Conservation (phyloP, 2,329 filamentous ascomycete species). For the Cyanodermella asteris region DNA sequence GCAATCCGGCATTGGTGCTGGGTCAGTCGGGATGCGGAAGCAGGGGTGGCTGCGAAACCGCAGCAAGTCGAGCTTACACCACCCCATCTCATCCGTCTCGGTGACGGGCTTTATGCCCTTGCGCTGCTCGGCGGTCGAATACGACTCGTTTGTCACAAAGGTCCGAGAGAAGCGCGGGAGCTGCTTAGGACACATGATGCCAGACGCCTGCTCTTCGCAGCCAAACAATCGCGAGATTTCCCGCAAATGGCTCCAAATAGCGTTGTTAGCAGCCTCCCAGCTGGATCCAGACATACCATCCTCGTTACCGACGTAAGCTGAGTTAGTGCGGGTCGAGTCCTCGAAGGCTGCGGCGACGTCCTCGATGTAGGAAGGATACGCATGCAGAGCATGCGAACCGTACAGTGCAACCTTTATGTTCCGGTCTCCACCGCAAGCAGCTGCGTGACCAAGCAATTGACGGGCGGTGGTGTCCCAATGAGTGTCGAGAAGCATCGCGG, state of each 20-base stretch:
- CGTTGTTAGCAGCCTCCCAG: constrained; percentile 89
- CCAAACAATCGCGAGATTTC: constrained; percentile 81
- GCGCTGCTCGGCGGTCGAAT: constrained; percentile 65
- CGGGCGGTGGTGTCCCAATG: constrained; percentile 61
- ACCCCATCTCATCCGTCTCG: constrained; percentile 63
- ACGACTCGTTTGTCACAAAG: constrained; percentile 63
- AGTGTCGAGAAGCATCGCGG: constrained; percentile 64
- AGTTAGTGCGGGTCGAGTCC: constrained; percentile 78
- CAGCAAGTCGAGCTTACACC: constrained; percentile 76
- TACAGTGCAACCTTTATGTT: constrained; percentile 70
- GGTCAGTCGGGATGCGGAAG: constrained; percentile 65
- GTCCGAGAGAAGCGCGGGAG: constrained; percentile 68
- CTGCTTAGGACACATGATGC: constrained; percentile 83
- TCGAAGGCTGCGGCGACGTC: constrained; percentile 76
- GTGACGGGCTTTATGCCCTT: constrained; percentile 53
- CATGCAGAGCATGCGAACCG: constrained; percentile 77
- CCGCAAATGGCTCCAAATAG: constrained; percentile 80
- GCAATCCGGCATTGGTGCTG: constrained; percentile 39
- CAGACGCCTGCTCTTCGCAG: constrained; percentile 69
- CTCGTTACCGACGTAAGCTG: constrained; percentile 59
- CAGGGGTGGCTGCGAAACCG: constrained; percentile 80
- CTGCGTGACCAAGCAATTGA: constrained; percentile 58
- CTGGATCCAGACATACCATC: constrained; percentile 70
- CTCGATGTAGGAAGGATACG: constrained; percentile 72
- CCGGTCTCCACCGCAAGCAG: constrained; percentile 48